A percentile compares a stretch with the other conserved stretches of the same genome.
Conservation (phyloP, 352 stramenopile genomes). For the Phytophthora rubi region DNA sequence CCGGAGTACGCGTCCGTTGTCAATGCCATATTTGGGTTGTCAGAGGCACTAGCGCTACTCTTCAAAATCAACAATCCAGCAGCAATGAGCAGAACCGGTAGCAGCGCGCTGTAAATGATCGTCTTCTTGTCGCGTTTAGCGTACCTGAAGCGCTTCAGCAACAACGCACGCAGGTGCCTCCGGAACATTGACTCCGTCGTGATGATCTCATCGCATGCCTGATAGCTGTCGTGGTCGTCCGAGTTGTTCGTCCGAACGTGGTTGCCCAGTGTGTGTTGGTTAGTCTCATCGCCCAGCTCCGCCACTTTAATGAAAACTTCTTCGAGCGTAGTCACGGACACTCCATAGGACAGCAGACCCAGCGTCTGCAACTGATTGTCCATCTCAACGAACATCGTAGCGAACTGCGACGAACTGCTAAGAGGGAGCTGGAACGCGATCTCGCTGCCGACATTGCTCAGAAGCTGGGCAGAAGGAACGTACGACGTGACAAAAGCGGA, state of each 20-base stretch:
- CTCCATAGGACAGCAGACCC: conserved; percentile 49
- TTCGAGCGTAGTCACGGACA: conserved; percentile 87
- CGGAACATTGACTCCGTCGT: conserved; percentile 28
- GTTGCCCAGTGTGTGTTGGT: conserved; percentile 42
- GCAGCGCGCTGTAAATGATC: conserved; percentile 49
- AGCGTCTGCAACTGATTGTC: conserved; percentile 47
- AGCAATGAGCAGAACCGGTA: conserved; percentile 58
- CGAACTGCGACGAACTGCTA: conserved; percentile 45
- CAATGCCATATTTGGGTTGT: conserved; percentile 45
- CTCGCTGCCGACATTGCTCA: conserved; percentile 72
- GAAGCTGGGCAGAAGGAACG: conserved; percentile 43
- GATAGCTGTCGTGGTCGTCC: conserved; percentile 14
- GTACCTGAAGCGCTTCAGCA: conserved; percentile 59
- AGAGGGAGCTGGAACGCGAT: conserved; percentile 69
- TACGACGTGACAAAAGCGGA: conserved; percentile 30
- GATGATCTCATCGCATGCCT: conserved; percentile 28
- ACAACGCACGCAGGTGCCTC: conserved; percentile 46
- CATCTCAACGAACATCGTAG: conserved; percentile 58
- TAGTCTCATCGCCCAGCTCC: conserved; percentile 33
- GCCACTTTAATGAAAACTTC: conserved; percentile 81
- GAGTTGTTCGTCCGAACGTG: conserved; percentile 11
- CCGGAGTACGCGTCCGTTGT: conserved; percentile 25
- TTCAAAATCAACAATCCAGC: conserved; percentile 56
- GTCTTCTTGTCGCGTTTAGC: conserved; percentile 54
- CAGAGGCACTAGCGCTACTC: conserved; percentile 28